These are phyloP conservation scores for Alloteropsis semialata DNA, from an alignment of 176 grass and related monocot genomes.

Conservation along the genomic window DNA sequence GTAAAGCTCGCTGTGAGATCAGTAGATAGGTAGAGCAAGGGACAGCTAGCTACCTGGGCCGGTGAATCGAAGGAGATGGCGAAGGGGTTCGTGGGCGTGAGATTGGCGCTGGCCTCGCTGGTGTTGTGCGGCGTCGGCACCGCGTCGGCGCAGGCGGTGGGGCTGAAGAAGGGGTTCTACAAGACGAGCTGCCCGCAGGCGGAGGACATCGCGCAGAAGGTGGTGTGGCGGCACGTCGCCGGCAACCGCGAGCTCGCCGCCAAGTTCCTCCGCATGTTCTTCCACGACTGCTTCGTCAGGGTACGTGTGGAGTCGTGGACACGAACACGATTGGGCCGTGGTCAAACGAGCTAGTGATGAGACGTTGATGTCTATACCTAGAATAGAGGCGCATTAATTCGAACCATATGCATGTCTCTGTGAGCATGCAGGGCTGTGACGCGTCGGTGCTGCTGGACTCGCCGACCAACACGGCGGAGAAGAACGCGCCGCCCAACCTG, in stretches of 20 bases:
- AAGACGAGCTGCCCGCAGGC: slow-evolving; percentile 52
- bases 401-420: no score
- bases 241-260: slow-evolving; percentile 41
- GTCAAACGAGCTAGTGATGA: not conserved
- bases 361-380: not conserved
- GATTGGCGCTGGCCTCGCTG: not conserved
- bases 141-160: slow-evolving; percentile 27
- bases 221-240: slow-evolving; percentile 28
- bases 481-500: slow-evolving; percentile 41
- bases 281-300: slow-evolving; percentile 80
- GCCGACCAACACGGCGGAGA: slow-evolving; percentile 41
- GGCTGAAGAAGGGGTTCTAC: slow-evolving; percentile 55
- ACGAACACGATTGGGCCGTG: no score
- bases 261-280: slow-evolving; percentile 57
- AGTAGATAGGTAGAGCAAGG: no score
- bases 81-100: not conserved
- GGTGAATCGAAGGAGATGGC: not conserved
- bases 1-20: not conserved
- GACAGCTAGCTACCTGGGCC: no score
- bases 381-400: not conserved
- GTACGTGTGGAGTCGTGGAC: slow-evolving; percentile 21
- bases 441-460: slow-evolving; percentile 59
- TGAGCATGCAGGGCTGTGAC: slow-evolving; percentile 48
- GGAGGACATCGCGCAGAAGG: slow-evolving; percentile 34
- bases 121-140: not conserved